Conservation (phyloP, 73 alveolate genomes). For the Chromera velia region DNA sequence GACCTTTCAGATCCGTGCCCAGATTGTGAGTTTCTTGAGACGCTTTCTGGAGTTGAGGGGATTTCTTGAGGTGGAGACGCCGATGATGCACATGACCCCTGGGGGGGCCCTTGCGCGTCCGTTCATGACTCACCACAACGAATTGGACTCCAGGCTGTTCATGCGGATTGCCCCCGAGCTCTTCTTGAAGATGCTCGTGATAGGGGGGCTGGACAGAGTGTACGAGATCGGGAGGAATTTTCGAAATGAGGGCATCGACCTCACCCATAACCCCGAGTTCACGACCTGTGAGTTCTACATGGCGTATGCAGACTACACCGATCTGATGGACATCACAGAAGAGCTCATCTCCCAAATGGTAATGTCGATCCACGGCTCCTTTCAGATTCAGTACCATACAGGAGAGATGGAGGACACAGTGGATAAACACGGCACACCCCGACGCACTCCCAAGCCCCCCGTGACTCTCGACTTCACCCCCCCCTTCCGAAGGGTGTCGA, state of each 20-base stretch:
- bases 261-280: slow-evolving; percentile 99
- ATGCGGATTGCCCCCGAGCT: slow-evolving; percentile 99
- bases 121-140: slow-evolving; percentile 94
- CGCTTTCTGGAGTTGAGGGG: slow-evolving; percentile 78
- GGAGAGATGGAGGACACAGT: slow-evolving; percentile 48
- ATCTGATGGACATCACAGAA: slow-evolving; percentile 92
- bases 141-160: slow-evolving; percentile 81
- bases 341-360: no score
- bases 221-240: slow-evolving; percentile 97
- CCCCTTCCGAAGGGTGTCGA: slow-evolving; percentile 86
- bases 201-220: slow-evolving; percentile 99
- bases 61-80: slow-evolving; percentile 94
- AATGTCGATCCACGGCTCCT: no score
- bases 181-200: slow-evolving; percentile 92
- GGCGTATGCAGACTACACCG: slow-evolving; percentile 95
- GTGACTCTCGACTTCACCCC: slow-evolving; percentile 90
- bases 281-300: slow-evolving; percentile 96
- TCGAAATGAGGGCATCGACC: slow-evolving; percentile 98
- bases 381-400: slow-evolving; percentile 61
- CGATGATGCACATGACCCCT: slow-evolving; percentile 95
- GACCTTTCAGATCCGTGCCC: slow-evolving; percentile 77
- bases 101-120: slow-evolving; percentile 99
- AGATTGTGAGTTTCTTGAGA: slow-evolving; percentile 80
- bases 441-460: no score
- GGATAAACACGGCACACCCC: no score